Base-by-base conservation (phyloP, 164 flowering plant genomes). In the Akebia trifoliata region DNA sequence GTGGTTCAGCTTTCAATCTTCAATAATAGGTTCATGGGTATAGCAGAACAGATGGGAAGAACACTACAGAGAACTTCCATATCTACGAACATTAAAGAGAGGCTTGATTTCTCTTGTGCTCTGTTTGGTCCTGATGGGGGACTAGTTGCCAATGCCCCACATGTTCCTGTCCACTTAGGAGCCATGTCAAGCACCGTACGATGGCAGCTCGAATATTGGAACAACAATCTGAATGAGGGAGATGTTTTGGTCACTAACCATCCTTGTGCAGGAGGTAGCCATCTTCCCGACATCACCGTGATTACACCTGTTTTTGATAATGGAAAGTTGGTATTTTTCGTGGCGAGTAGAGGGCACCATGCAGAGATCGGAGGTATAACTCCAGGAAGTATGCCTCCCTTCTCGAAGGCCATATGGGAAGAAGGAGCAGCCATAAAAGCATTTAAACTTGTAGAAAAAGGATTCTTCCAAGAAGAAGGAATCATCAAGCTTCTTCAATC, bases 371-470 rank as follows among this genome's bases (percentile, higher is more conserved):
- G 99, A n/a, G 99, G 99, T 54, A 86, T 87, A 45, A 90, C 99
- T 60, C 97, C 99, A 9, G 97, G 99, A 69, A 93, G 99, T 67
- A 93, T 93, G 99, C 99, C 99, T 2, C 99, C 99, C 28, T 90
- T 93, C 72, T 93, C 97, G 2, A 90, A 85, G 74, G 68, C 80
- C 55, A 87, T 93, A 70, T 85, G 85, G 86, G 97, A 93, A 74
- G 99, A 93, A 81, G 99, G 99, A 57, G 96, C 96, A 44, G 96
- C 97, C 0, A 87, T 93, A 51, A 93, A 90, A 78, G 88, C 99
- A 61, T 93, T 93, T 75, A 93, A 93, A 81, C 92, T 93, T 45
- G 95, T 93, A 11, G 90, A 90, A 36, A 93, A 79, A 60, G 97
- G 99, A 2, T 38, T 72, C 20, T 93, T 93, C 66, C 97, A 90